phyloP scores from a whole-genome alignment of 805 yeast genomes.

The Isabelozyma gotoi region DNA sequence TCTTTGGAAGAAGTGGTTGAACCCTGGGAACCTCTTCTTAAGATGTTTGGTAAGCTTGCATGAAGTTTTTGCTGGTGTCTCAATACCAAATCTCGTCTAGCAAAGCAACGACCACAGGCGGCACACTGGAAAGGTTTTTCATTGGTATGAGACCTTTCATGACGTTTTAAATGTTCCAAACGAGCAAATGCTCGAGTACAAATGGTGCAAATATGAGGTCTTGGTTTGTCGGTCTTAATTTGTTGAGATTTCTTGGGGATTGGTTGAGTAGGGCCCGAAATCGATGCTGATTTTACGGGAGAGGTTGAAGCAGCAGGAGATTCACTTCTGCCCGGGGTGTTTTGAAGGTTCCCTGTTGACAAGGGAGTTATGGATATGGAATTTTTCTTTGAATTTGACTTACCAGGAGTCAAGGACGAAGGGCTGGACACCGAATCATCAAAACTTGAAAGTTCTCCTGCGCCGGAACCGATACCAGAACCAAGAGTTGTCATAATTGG shows the following conservation, averaged over 20 bases:
- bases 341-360: neutral
- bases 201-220: constrained; percentile 87
- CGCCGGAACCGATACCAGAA: too few relatives aligned
- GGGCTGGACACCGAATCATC: neutral
- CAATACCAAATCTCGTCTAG: constrained; percentile 81
- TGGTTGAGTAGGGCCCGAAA: constrained; percentile 46
- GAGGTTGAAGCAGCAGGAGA: neutral
- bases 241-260: constrained; percentile 83
- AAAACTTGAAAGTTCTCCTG: neutral
- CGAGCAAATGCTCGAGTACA: constrained; percentile 97
- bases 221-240: constrained; percentile 87
- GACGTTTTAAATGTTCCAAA: constrained; percentile 89
- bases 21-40: constrained; percentile 34
- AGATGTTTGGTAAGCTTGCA: constrained; percentile 44
- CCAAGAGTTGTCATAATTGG: neutral
- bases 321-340: neutral
- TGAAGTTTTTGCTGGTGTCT: constrained; percentile 96
- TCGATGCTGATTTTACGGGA: neutral
- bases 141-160: constrained; percentile 90
- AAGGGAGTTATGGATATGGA: neutral
- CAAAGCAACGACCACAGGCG: constrained; percentile 94
- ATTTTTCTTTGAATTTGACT: neutral
- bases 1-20: constrained; percentile 13
- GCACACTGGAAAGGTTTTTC: constrained; percentile 97
- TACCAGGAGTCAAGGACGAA: neutral